Evolutionary conservation across 2,329 filamentous ascomycete species (phyloP).

Genomic region (Acrodontium crateriforme): DNA sequence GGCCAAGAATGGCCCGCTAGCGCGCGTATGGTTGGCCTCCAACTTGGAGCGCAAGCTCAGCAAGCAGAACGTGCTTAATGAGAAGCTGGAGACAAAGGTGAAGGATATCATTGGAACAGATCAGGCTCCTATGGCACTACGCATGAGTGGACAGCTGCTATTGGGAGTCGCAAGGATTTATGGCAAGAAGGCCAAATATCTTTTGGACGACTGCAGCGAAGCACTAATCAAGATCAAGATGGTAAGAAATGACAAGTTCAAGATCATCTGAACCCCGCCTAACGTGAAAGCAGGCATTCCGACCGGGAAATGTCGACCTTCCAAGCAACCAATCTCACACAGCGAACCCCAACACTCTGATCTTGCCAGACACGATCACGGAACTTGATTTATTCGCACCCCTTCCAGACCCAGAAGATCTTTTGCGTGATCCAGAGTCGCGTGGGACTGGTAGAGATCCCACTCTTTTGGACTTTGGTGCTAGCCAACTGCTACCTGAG

Average conservation of each 20-base stretch:
- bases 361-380: constrained; percentile 83
- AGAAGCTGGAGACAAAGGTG: constrained; percentile 88
- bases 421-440: constrained; percentile 37
- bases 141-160: constrained; percentile 83
- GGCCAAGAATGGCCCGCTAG: constrained; percentile 91
- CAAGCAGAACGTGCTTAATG: constrained; percentile 89
- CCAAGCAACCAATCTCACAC: constrained; percentile 63
- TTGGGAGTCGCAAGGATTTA: constrained; percentile 96
- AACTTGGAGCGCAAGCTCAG: constrained; percentile 97
- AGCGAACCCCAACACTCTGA: constrained; percentile 71
- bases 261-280: too few species aligned
- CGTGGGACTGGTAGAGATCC: constrained; percentile 26
- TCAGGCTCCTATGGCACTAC: constrained; percentile 87
- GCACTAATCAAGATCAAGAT: constrained; percentile 97
- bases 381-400: constrained; percentile 73
- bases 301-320: constrained; percentile 89
- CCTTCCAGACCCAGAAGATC: constrained; percentile 70
- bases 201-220: constrained; percentile 95
- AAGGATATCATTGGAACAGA: constrained; percentile 86
- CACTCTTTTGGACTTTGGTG: constrained; percentile 40
- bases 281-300: constrained; percentile 57
- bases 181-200: constrained; percentile 88
- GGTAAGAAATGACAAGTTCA: too few species aligned
- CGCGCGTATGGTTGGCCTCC: constrained; percentile 94
- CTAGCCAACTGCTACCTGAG: constrained; percentile 63